Conservation (phyloP, 768 basidiomycete species). For the Phlebiopsis flavidoalba region DNA sequence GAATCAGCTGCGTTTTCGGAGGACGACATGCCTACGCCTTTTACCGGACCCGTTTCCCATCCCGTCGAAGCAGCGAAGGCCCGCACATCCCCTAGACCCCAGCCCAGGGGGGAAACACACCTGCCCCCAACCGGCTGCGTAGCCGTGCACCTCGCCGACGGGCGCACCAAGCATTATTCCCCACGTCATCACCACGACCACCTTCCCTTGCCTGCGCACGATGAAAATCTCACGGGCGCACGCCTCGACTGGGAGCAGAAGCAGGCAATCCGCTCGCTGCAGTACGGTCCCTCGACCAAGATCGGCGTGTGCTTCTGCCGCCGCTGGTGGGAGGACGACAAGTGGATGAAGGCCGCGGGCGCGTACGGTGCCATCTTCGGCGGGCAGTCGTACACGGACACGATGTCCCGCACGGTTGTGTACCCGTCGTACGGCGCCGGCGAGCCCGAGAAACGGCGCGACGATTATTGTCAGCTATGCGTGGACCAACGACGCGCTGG, state of each 20-base stretch:
- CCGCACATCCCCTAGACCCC: too few relatives aligned
- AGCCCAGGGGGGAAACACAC: neutral
- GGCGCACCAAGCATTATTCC: conserved; percentile 19
- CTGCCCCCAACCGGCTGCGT: neutral
- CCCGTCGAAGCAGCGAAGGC: neutral
- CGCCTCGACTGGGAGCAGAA: conserved; percentile 15
- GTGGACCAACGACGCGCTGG: conserved; percentile 27
- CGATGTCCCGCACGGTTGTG: conserved; percentile 27
- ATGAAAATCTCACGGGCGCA: conserved; percentile 23
- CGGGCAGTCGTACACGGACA: conserved; percentile 31
- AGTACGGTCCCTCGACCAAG: conserved; percentile 35
- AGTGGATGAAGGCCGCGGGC: conserved; percentile 8
- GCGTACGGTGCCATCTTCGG: conserved; percentile 17
- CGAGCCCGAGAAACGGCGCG: conserved; percentile 1
- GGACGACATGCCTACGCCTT: neutral
- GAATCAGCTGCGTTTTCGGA: neutral
- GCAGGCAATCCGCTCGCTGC: conserved; percentile 32
- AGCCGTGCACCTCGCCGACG: neutral
- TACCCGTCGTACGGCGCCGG: conserved; percentile 35
- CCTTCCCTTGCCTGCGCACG: conserved; percentile 31
- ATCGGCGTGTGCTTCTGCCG: conserved; percentile 38
- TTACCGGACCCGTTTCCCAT: neutral
- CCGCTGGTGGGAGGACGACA: conserved; percentile 36
- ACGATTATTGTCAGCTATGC: conserved; percentile 23
- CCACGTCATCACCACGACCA: conserved; percentile 39